These are phyloP conservation scores for Lachnellula willkommii DNA, from an alignment of 2,329 filamentous ascomycete species.

Conservation along the genomic window DNA sequence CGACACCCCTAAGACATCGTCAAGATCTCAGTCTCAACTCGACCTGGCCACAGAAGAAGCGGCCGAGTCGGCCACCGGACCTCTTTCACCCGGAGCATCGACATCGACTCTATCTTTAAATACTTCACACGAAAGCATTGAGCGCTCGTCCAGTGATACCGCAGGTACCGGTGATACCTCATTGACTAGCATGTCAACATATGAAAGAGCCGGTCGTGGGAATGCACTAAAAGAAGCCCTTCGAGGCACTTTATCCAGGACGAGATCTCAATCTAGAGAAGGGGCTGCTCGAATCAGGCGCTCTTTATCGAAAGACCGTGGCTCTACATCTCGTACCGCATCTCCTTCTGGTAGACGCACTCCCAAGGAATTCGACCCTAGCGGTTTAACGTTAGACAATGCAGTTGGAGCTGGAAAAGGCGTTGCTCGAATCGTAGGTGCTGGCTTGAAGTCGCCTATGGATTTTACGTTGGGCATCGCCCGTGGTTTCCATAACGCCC, in stretches of 20 bases:
- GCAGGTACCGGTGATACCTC: constrained; percentile 13
- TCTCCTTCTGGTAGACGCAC: constrained; percentile 21
- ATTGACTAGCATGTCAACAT: constrained; percentile 17
- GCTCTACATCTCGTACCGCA: constrained; percentile 14
- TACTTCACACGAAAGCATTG: constrained; percentile 24
- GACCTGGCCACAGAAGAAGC: constrained; percentile 11
- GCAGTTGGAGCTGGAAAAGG: constrained; percentile 62
- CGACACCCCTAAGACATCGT: constrained; percentile 10
- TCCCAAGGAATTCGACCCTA: constrained; percentile 30
- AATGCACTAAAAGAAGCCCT: constrained; percentile 30
- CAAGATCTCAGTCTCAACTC: constrained; percentile 11
- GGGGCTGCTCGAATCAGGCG: constrained; percentile 1
- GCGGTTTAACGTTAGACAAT: constrained; percentile 45
- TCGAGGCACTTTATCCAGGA: constrained; percentile 24
- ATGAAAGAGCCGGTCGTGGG: constrained; percentile 11
- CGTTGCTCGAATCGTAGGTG: constrained; percentile 65
- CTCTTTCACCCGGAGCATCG: constrained; percentile 5
- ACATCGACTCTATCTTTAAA: constrained; percentile 15
- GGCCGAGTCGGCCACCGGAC: constrained; percentile 2
- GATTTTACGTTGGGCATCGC: constrained; percentile 79
- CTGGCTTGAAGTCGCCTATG: constrained; percentile 75
- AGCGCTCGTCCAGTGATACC: constrained; percentile 16
- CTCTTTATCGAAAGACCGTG: constrained; percentile 13
- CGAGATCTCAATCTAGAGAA: constrained; percentile 16
- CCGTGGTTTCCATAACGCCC: constrained; percentile 83